Conservation (phyloP, 2,329 filamentous ascomycete species). For the Calycina marina region DNA sequence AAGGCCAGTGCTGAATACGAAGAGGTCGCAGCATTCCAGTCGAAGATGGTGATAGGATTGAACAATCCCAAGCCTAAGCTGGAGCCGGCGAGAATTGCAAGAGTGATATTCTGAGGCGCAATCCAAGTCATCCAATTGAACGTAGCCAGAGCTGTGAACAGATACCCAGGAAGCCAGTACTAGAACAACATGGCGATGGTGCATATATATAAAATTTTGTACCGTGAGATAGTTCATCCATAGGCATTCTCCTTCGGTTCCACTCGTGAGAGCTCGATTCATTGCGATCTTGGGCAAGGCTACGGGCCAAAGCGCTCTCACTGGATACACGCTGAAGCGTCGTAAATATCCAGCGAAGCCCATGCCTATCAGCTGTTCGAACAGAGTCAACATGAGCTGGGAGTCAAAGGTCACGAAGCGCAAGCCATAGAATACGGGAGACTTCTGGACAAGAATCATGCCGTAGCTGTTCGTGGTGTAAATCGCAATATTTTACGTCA, state of each 20-base stretch:
- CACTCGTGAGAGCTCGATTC: constrained; percentile 8
- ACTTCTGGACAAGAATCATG: constrained; percentile 10
- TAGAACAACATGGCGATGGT: constrained; percentile 9
- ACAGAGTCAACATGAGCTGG: constrained; percentile 24
- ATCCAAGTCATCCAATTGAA: constrained; percentile 20
- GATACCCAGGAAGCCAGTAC: constrained; percentile 21
- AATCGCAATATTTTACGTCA: constrained; percentile 10
- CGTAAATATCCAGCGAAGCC: constrained; percentile 10
- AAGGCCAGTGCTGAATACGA: constrained; percentile 23
- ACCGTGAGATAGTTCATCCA: constrained; percentile 11
- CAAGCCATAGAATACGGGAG: constrained; percentile 27
- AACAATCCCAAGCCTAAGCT: constrained; percentile 28
- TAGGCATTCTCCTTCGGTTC: constrained; percentile 8
- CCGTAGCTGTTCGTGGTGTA: constrained; percentile 9
- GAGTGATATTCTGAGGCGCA: constrained; percentile 10
- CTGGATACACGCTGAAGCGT: constrained; percentile 11
- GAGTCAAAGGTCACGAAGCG: constrained; percentile 27
- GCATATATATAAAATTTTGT: constrained; percentile 10
- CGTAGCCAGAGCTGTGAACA: constrained; percentile 20
- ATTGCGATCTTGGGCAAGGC: constrained; percentile 9
- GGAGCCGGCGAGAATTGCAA: constrained; percentile 30
- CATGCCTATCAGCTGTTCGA: constrained; percentile 11
- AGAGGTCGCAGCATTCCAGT: constrained; percentile 29
- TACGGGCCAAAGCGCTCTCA: constrained; percentile 9
- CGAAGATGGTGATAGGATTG: constrained; percentile 35